phyloP scores from a whole-genome alignment of 352 stramenopile genomes.

The Phytophthora megakarya region DNA sequence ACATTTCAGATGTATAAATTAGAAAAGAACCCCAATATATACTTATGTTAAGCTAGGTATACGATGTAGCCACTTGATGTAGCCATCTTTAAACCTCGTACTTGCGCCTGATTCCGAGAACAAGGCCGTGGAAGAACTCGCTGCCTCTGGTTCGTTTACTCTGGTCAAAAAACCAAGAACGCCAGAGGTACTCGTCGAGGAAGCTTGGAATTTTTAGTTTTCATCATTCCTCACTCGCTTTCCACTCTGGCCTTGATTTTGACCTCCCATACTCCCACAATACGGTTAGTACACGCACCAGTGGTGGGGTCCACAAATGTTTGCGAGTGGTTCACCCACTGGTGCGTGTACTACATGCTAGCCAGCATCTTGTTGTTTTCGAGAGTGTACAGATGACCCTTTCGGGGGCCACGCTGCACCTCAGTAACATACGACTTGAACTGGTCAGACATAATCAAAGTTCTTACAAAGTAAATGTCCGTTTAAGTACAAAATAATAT shows the following conservation, averaged over 20 bases:
- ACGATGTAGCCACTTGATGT: too few species aligned
- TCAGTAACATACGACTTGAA: constrained; percentile 14
- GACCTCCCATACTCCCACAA: background rate
- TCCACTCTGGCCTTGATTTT: background rate
- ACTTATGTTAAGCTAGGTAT: too few species aligned
- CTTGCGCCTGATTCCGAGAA: background rate
- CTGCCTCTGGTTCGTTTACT: too few species aligned
- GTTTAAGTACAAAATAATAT: background rate
- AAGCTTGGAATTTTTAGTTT: background rate
- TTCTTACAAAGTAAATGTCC: background rate
- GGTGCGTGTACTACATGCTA: constrained; percentile 3
- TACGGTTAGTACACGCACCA: background rate
- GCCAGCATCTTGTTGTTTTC: constrained; percentile 3
- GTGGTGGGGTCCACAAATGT: background rate
- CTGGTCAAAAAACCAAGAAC: background rate
- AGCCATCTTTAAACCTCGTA: background rate
- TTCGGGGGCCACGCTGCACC: background rate
- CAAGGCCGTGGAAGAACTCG: background rate
- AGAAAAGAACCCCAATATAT: too few species aligned
- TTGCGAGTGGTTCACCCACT: constrained; percentile 13
- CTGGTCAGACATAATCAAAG: constrained; percentile 5
- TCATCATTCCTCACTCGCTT: background rate
- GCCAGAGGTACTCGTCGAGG: background rate
- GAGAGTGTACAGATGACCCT: background rate
- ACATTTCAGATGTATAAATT: too few species aligned